Conservation (phyloP, 306 rosid species). For the Malus domestica region ASM211411v1 NC_041799.1:39800501-39801000, state of each 20-base stretch:
- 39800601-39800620: background rate
- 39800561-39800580: background rate
- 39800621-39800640: background rate
- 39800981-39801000: background rate
- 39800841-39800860: conserved; percentile 79
- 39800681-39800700: background rate
- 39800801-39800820: conserved; percentile 78
- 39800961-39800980: background rate
- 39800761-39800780: background rate
- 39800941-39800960: background rate
- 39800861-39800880: conserved; percentile 70
- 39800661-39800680: background rate
- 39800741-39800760: background rate
- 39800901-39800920: background rate
- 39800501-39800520: conserved; percentile 88
- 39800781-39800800: conserved; percentile 1
- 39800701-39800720: background rate
- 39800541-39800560: conserved; percentile 31
- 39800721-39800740: background rate
- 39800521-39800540: conserved; percentile 69
- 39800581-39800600: background rate
- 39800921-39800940: background rate
- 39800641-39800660: background rate
- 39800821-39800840: conserved; percentile 81
- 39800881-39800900: conserved; percentile 23